Base-by-base conservation (phyloP, 768 basidiomycete species). In the Serendipita indica region DNA sequence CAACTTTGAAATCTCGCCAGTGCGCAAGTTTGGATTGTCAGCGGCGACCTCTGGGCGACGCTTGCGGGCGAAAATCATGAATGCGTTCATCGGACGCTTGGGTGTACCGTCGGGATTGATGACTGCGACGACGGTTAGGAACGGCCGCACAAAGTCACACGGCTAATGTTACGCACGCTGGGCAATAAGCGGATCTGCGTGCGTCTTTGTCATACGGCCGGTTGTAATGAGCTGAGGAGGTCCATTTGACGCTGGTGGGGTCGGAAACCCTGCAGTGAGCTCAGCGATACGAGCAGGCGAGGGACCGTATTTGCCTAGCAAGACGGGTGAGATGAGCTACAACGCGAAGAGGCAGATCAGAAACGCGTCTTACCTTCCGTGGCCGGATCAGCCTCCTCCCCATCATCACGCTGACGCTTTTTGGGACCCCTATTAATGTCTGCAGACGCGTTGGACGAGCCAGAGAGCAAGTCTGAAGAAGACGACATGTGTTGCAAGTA, bases 61-160 rank as follows among this genome's bases (percentile, higher is more conserved):
- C 57, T 83, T 77, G 22, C 88, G 79, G 61, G 89, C 88, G 65
- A 89, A 91, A 61, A 91, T 90, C 88, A 91, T 90, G 73, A 91
- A 91, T 20, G 88, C 88, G 69, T 91, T 91, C 88, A 91, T 90
- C 33, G 88, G 88, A 12, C 88, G 81, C 68, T 89, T 89, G 25
- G 88, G 88, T 46, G 87, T 89, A 27, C 88, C 88, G 64, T 91
- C 88, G 1, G 85, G 76, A 68, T 91, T 91, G 60, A 90, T 54
- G 22, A 54, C 49, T 54, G 10, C n/a, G 10, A 10, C n/a, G 35
- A 37, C 35, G 35, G 35, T 10, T n/a, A n/a, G 35, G n/a, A n/a
- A n/a, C n/a, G n/a, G n/a, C n/a, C n/a, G n/a, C n/a, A n/a, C n/a
- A n/a, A n/a, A n/a, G n/a, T n/a, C n/a, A n/a, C n/a, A n/a, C n/a